Conservation (phyloP, 2,329 filamentous ascomycete species). For the Xylariaceae sp. region DNA sequence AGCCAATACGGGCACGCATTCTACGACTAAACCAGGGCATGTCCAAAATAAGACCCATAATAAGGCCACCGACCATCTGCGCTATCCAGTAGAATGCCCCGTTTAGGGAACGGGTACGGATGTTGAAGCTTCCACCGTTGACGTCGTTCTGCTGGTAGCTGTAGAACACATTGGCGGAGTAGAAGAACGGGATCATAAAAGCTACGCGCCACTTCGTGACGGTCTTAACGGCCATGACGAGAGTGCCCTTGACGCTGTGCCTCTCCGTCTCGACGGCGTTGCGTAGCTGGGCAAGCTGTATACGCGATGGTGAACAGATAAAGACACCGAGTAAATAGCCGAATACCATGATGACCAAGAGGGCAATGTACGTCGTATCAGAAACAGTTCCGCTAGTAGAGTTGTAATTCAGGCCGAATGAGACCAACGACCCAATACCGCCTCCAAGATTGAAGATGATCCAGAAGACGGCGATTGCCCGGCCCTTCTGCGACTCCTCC, state of each 20-base stretch:
- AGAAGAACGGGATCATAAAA: constrained; percentile 17
- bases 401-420: constrained; percentile 19
- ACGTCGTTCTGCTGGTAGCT: constrained; percentile 21
- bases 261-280: constrained; percentile 17
- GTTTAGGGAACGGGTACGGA: constrained; percentile 17
- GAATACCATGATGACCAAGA: constrained; percentile 18
- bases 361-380: constrained; percentile 17
- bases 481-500: constrained; percentile 19
- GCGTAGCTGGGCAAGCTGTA: constrained; percentile 14
- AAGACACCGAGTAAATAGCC: constrained; percentile 17
- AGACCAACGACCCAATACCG: constrained; percentile 17
- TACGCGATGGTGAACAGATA: constrained; percentile 16
- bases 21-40: constrained; percentile 14
- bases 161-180: constrained; percentile 18
- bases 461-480: constrained; percentile 20
- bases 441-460: constrained; percentile 20
- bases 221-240: constrained; percentile 11
- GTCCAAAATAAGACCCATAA: constrained; percentile 16
- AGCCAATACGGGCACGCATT: constrained; percentile 17
- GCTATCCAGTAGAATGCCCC: constrained; percentile 19
- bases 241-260: constrained; percentile 10
- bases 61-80: constrained; percentile 17
- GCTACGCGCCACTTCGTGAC: constrained; percentile 16
- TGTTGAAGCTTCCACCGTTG: constrained; percentile 19
- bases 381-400: constrained; percentile 16